Evolutionary conservation across 352 stramenopile species (phyloP), one percentile per base, ranked within the genome.

Genomic region (Pythium dissimile): DNA sequence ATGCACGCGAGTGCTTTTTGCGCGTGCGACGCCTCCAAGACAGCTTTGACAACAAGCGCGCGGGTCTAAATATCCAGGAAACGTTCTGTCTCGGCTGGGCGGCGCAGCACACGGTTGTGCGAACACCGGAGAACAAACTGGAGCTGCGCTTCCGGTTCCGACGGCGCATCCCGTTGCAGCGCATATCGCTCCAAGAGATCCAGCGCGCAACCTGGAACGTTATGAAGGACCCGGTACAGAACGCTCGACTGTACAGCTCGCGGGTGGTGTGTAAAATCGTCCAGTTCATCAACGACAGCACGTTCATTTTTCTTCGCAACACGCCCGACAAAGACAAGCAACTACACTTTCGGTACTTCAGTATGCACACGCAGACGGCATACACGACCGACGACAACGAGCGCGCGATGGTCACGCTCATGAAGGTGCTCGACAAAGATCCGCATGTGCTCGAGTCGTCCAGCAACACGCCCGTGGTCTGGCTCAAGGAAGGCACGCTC

Each of bases 341-440:
- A 18, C 54, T 64, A 15, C 46, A 64, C 24, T 21, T 69, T 15
- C 62, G 55, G 16, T 64, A 69, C 34, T 69, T 69, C 35, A 69
- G 62, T 24, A 50, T 69, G 49, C 44, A 64, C 55, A 58, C 62
- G 2, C 62, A 59, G 31, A 64, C 54, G 42, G 28, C 59, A 16
- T 63, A 68, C 45, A 35, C n/a, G 9, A 63, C 53, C 3, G 47
- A 59, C 23, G 12, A 50, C 3, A 46, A 54, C 34, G 61, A 68
- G 35, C 61, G 48, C 20, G 49, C 61, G 18, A 50, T 32, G 20
- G 39, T 68, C 27, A 59, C 50, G 35, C 61, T 68, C 37, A 68
- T 68, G 61, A 55, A 57, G 61, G 26, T 68, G 10, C 35, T 64
- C 5, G 62, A 69, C 54, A 69, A 64, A 24, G 54, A 64, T 1